phyloP scores from a whole-genome alignment of 768 basidiomycete species.

The Boletus reticuloceps region DNA sequence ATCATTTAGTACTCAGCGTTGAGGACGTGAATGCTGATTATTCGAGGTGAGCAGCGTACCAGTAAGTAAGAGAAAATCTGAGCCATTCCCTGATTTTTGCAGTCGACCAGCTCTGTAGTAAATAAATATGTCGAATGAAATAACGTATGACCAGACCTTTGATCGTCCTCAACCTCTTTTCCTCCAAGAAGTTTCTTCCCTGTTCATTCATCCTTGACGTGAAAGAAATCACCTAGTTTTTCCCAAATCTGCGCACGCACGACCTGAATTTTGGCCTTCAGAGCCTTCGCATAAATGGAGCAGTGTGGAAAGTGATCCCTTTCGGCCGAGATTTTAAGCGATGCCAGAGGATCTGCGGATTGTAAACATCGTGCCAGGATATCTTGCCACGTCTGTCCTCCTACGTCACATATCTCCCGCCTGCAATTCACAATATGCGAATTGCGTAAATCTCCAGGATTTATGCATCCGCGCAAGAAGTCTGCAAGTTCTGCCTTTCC shows the following conservation, averaged over 20 bases:
- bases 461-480: not conserved
- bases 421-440: not conserved
- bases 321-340: not conserved
- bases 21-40: too few relatives aligned
- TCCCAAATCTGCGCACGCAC: constrained; percentile 2
- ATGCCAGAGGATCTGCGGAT: constrained; percentile 5
- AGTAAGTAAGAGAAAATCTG: not conserved
- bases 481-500: constrained; percentile 6
- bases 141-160: too few relatives aligned
- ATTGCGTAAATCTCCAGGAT: not conserved
- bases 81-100: not conserved
- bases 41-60: not conserved
- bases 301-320: rapidly evolving
- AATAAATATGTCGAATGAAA: too few relatives aligned
- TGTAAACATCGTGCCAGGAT: not conserved
- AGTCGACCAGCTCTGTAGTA: not conserved
- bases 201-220: too few relatives aligned
- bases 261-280: not conserved
- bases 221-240: not conserved
- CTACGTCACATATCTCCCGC: not conserved
- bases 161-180: too few relatives aligned
- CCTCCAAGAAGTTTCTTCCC: too few relatives aligned
- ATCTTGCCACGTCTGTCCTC: not conserved
- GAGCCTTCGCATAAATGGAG: not conserved
- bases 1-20: too few relatives aligned